Percentiles rank a stretch among this genome's conserved stretches.
Conservation (phyloP, 73 alveolate genomes). For the Paraurostyla sp. region DNA sequence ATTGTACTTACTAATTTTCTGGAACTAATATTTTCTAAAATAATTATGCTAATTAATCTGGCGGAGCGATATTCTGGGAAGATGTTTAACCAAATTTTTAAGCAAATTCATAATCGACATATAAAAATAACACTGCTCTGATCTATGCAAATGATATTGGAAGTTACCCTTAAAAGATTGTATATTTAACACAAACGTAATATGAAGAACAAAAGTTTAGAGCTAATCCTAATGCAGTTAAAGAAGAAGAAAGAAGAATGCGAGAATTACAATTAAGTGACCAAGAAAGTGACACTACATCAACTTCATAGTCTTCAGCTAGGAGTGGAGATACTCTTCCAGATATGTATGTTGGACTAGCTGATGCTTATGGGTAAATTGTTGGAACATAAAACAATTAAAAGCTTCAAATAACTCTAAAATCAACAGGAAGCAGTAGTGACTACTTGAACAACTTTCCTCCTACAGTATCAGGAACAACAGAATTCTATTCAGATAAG, state of each 20-base stretch:
- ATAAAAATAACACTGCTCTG: background rate
- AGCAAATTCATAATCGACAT: background rate
- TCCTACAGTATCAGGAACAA: background rate
- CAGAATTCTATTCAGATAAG: background rate
- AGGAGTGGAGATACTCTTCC: conserved; percentile 2
- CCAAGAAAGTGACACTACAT: background rate
- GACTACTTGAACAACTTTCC: background rate
- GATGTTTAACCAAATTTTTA: conserved; percentile 42
- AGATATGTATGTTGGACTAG: conserved; percentile 11
- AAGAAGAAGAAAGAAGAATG: background rate
- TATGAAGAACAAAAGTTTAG: conserved; percentile 7
- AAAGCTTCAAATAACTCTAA: background rate
- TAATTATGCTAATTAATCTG: conserved; percentile 19
- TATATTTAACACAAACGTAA: background rate
- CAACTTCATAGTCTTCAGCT: background rate
- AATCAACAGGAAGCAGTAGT: background rate
- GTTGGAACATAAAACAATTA: conserved; percentile 3
- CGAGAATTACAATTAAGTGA: background rate
- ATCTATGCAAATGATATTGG: conserved; percentile 46
- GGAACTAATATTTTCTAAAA: background rate
- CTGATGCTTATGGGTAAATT: conserved; percentile 18
- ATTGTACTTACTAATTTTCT: background rate
- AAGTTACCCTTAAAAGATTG: conserved; percentile 5
- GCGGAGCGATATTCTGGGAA: conserved; percentile 77
- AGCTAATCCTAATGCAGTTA: background rate